A percentile compares a stretch with the other conserved stretches of the same genome.
phyloP scores from a whole-genome alignment of 441 rosid species.

The Populus hybrid region DNA sequence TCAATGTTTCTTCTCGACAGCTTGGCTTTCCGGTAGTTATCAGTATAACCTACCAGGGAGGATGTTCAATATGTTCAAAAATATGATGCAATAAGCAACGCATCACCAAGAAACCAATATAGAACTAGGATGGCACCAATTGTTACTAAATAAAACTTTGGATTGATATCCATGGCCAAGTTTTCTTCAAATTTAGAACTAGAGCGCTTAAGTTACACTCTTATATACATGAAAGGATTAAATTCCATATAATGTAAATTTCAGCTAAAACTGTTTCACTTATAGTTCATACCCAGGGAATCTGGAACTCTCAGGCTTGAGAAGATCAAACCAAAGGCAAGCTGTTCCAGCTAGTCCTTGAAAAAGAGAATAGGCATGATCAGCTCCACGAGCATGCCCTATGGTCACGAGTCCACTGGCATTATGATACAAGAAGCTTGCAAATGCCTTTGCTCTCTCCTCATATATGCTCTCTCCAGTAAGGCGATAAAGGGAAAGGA shows the following conservation, averaged over 20 bases:
- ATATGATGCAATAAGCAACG: background rate
- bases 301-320: slow-evolving; percentile 39
- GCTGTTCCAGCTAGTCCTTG: slow-evolving; percentile 68
- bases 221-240: background rate
- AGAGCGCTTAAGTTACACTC: background rate
- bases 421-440: slow-evolving; percentile 57
- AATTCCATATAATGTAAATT: background rate
- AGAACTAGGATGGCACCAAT: background rate
- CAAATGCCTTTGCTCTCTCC: slow-evolving; percentile 74
- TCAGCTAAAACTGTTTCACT: background rate
- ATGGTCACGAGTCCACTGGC: slow-evolving; percentile 23
- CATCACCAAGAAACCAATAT: background rate
- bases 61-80: background rate
- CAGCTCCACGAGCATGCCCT: slow-evolving; percentile 17
- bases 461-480: slow-evolving; percentile 67
- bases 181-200: background rate
- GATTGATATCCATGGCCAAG: background rate
- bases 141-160: background rate
- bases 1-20: background rate
- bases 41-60: background rate
- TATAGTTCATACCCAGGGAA: slow-evolving; percentile 80
- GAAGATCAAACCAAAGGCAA: slow-evolving; percentile 71
- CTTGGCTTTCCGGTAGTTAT: background rate
- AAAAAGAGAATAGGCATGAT: slow-evolving; percentile 53
- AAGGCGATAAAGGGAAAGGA: slow-evolving; percentile 66